Base-by-base conservation (phyloP, 805 yeast species). In the Suhomyces sp. region DNA sequence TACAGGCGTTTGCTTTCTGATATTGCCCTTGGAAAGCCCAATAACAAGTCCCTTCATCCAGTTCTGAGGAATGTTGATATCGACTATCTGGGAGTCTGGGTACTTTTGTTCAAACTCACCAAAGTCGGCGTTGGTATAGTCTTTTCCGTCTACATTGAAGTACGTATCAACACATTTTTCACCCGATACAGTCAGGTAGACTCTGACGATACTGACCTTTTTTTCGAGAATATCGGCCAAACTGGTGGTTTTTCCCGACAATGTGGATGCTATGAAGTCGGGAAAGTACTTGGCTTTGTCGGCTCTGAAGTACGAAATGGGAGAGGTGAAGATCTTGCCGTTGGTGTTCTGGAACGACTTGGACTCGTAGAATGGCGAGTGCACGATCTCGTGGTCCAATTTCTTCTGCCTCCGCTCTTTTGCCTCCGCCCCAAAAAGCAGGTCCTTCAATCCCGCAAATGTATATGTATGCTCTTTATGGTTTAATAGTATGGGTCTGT, bases 321-420 rank as follows among this genome's bases (percentile, higher is more conserved):
- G 98, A 0, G 97, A 82, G 15, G 79, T 73, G 73, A 91, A 94
- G 57, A 92, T 77, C 70, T 91, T 90, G 23, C 98, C 99, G 38
- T 84, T 81, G 2, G 93, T 88, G 60, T 86, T 86, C 47, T 86
- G 75, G 63, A 83, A 75, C 2, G 78, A 73, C 54, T 74, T 73
- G 35, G 75, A 65, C 52, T 75, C 80, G 54, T 72, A 74, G 58
- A 74, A 70, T 5, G 77, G 77, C 12, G 79, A 74, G 57, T 75
- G 80, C 33, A 65, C 66, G 41, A 75, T 65, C 47, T 75, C 80
- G 54, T 73, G 73, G 49, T 75, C 76, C 47, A 75, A 63, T 47
- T 71, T 68, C 54, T 67, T 64, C 50, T 73, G 76, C 55, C 78
- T 63, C 47, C 63, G 60, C 44, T 72, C 78, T 53, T 65, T 68